Base-by-base conservation (phyloP, 169 alveolate genomes). In the Plasmodium relictum region DNA sequence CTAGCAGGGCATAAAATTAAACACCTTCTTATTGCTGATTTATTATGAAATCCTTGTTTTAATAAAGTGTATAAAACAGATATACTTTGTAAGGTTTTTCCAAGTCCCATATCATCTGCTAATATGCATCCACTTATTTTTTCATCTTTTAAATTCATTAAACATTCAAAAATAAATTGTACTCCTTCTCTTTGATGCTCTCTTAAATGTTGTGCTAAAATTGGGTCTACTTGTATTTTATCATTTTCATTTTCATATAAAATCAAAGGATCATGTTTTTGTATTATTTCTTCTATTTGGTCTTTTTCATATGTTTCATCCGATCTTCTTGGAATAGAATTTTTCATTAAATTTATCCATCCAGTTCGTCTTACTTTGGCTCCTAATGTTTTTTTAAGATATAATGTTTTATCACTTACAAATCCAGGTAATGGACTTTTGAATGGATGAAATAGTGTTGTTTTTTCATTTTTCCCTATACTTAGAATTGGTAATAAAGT, bases 61-160 rank as follows among this genome's bases (percentile, higher is more conserved):
- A 97, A 92, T 31, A 97, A 92, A 16, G 98, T 97, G 96, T 97
- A 96, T 74, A 97, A 92, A 10, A 97, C 94, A 3, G 98, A 94
- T 24, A 97, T 95, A 31, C 97, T 95, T 72, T 97, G 98, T 45
- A 97, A 86, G 1, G 98, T 97, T 74, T 97, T 97, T 4, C 98
- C 98, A 20, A 97, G 92, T n/a, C 97, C 98, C 98, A 97, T 97
- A 80, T 97, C 98, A 72, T 97, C 98, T 8, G 98, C 98, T 37
- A 97, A 92, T 37, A 97, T 97, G 69, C 98, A 97, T 12, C 98
- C 98, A 71, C 93, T 94, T 58, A 98, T 98, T 2, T 95, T 88
- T 44, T 92, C 95, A 16, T 94, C 98, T 69, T 94, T 97, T 54
- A 97, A 89, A 20, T 98, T 98, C 98, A 96, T 96, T 48, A 97